phyloP scores from a whole-genome alignment of 129 eudicot genomes.

The Helianthus tuberosus region DNA sequence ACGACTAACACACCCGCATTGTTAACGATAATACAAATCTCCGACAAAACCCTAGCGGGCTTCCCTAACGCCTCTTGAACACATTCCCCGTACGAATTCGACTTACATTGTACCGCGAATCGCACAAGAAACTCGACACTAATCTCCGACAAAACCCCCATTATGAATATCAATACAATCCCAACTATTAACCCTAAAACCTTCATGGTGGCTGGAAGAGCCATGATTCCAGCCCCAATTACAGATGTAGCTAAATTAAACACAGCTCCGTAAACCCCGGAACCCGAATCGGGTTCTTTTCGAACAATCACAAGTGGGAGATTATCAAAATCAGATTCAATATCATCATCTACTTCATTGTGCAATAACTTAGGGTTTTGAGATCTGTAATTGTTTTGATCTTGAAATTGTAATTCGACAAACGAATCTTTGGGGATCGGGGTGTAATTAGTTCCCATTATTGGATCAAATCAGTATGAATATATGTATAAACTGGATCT shows the following conservation, averaged over 20 bases:
- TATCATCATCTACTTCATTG: conserved; percentile 37
- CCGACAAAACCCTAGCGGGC: conserved; percentile 67
- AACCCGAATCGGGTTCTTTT: conserved; percentile 37
- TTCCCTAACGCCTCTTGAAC: conserved; percentile 90
- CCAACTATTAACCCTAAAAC: conserved; percentile 82
- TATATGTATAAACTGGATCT: neutral
- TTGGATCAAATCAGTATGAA: conserved; percentile 10
- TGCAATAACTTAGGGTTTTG: conserved; percentile 31
- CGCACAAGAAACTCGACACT: conserved; percentile 80
- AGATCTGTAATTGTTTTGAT: conserved; percentile 29
- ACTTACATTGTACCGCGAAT: conserved; percentile 77
- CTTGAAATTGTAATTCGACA: conserved; percentile 55
- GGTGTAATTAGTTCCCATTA: conserved; percentile 59
- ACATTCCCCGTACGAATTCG: conserved; percentile 85
- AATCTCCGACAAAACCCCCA: conserved; percentile 82
- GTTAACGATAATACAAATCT: conserved; percentile 70
- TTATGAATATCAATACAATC: conserved; percentile 58
- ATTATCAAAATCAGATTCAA: conserved; percentile 57
- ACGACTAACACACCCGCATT: conserved; percentile 45
- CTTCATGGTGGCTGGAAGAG: conserved; percentile 97
- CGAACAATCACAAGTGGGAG: conserved; percentile 49
- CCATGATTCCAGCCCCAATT: conserved; percentile 99
- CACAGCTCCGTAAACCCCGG: conserved; percentile 83
- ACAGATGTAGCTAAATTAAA: conserved; percentile 88
- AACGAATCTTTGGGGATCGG: conserved; percentile 51